Evolutionary conservation across 176 grass and related monocot genomes (phyloP), one percentile per base, ranked within the genome.

Genomic region (Bromus sterilis): DNA sequence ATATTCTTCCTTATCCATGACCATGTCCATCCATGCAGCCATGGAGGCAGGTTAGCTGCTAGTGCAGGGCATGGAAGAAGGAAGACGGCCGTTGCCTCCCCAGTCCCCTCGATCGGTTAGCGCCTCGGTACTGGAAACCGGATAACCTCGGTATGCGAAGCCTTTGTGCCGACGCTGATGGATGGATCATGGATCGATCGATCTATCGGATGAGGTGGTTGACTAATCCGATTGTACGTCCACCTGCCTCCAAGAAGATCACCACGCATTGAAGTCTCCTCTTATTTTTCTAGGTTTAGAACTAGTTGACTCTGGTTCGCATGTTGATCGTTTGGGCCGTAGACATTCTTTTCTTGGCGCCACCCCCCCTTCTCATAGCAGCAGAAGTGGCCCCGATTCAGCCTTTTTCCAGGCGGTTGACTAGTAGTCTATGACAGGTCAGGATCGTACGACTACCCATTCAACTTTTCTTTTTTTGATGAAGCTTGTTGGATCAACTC

Each of bases 121-220:
- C 57, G 20, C 84, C 84, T 86, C 77, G 69, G 77, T 75, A 80
- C 25, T 57, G 43, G 3, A 86, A 80, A 66, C 42, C 25, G 21
- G 69, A 80, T 86, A 80, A 59, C 77, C 58, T 86, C 69, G 84
- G 77, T 65, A 86, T 75, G 84, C 69, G 7, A 75, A 86, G 66
- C 13, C 14, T 72, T 42, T 14, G 34, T 18, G 31, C 6, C 60
- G 68, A 29, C 68, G 5, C 2, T 8, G 46, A 68, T 20, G 7
- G 55, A 60, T 44, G n/a, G n/a, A n/a, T n/a, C n/a, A n/a, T n/a
- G 9, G 40, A 64, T 11, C 1, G 34, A 60, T 32, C 68, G 33
- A 71, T 62, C 28, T 12, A 12, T 23, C 26, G 37, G 75, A 64
- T 74, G 66, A 64, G 72, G 67, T 24, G 56, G 66, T 74, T 80